Evolutionary conservation across 140 eudicot species (phyloP).

Genomic region (Oenanthe javanica): DNA sequence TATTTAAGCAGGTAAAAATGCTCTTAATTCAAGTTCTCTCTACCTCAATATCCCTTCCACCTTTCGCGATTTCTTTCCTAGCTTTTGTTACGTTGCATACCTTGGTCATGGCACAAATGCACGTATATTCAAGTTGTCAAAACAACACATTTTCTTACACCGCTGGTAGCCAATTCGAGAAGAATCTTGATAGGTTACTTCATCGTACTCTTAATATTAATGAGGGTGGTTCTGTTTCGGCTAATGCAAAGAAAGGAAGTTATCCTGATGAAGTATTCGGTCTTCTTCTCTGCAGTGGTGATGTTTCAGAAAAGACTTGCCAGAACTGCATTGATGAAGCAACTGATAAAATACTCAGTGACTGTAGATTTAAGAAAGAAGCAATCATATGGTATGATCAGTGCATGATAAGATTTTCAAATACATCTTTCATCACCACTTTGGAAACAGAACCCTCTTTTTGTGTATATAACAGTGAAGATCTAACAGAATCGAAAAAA

Average conservation of each 20-base stretch:
- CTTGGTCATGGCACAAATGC: background rate
- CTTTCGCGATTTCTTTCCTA: background rate
- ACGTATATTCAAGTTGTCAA: background rate
- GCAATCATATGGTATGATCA: conserved; percentile 4
- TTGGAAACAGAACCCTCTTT: background rate
- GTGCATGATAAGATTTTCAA: background rate
- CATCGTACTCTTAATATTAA: background rate
- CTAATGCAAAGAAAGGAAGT: background rate
- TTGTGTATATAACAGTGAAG: background rate
- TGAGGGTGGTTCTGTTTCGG: background rate
- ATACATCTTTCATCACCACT: background rate
- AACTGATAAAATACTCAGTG: background rate
- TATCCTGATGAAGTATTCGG: background rate
- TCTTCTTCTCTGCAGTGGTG: background rate
- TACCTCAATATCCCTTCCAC: background rate
- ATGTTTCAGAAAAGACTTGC: background rate
- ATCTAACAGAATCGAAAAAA: background rate
- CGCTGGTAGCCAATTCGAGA: conserved; percentile 3
- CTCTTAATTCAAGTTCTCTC: background rate
- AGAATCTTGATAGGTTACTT: background rate
- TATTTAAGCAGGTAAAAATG: no score
- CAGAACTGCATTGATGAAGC: background rate
- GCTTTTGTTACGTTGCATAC: background rate
- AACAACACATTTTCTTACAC: background rate
- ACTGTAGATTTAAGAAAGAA: background rate